Base-by-base conservation (phyloP, 345 rosid genomes). In the Rhizophora apiculata region DNA sequence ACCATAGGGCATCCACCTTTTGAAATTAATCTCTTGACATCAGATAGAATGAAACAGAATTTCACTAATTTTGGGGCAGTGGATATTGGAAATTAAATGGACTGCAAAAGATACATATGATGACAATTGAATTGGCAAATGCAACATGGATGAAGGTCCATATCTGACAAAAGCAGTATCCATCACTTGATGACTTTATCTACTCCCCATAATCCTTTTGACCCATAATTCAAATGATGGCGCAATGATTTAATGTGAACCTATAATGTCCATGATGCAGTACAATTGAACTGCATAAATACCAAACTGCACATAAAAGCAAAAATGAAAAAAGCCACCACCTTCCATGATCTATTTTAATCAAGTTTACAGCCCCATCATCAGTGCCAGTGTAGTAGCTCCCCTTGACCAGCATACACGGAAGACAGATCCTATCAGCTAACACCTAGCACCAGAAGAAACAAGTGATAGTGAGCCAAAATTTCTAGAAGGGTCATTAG, bases 301-400 rank as follows among this genome's bases (percentile, higher is more conserved):
- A 18, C 7, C 15, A 29, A 18, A 48, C 36, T 65, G 7, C 66
- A 48, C n/a, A 21, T 21, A 24, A 9, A 62, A 22, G n/a, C 29
- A n/a, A 65, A 56, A 67, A 36, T 3, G 24, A 3, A 46, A 32
- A 58, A 61, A 20, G 60, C 24, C 27, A 68, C 68, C 79, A 91
- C 98, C 98, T 86, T 85, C 82, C 91, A 64, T 77, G 64, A 74
- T 88, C 85, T 63, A 88, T 81, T 79, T 80, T 86, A 74, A 93
- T 85, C 82, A 93, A 76, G 80, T 91, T 89, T 76, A 93, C 91
- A 64, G 97, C 97, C 59, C 98, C 98, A 73, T 91, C 97, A 80
- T 93, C 98, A 8, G 98, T 91, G 73, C 98, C 98, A 67, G 98
- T 91, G 63, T 91, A 93, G 83, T 85, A 93, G 86, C 97, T 93